phyloP scores from a whole-genome alignment of 495 filamentous ascomycete genomes.

The Hypoxylon crocopeplum region DNA sequence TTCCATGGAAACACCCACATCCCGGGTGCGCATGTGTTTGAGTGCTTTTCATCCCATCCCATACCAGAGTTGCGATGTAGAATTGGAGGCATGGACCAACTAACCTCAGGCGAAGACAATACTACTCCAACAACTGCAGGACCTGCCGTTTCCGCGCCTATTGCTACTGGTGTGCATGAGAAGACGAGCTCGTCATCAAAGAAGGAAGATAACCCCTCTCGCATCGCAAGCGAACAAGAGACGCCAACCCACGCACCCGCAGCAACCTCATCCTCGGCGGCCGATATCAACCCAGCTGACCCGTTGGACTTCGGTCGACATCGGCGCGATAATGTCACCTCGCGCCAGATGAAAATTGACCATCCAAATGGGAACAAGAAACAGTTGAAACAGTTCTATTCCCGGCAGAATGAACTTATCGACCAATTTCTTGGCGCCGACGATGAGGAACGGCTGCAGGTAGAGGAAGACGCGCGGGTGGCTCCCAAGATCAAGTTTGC shows the following conservation, averaged over 20 bases:
- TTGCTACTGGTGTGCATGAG: not conserved
- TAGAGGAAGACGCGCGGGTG: constrained; percentile 56
- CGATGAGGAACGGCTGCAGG: constrained; percentile 57
- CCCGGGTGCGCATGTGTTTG: constrained; percentile 25
- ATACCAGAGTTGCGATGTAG: constrained; percentile 6
- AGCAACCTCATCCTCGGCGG: constrained; percentile 26
- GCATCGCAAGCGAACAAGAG: constrained; percentile 10
- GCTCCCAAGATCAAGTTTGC: constrained; percentile 63
- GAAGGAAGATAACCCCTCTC: constrained; percentile 11
- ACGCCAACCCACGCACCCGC: constrained; percentile 1
- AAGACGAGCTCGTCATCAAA: constrained; percentile 12
- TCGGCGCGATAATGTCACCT: constrained; percentile 48
- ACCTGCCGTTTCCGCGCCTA: constrained; percentile 8
- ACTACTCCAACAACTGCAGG: constrained; percentile 16
- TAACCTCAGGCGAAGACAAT: constrained; percentile 28
- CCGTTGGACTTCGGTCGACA: constrained; percentile 51
- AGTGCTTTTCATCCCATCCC: constrained; percentile 7
- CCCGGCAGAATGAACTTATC: constrained; percentile 61
- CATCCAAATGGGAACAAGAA: constrained; percentile 53
- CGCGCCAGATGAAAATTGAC: constrained; percentile 51
- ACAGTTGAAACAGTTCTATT: constrained; percentile 61
- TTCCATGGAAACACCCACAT: constrained; percentile 29
- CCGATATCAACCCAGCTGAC: constrained; percentile 35
- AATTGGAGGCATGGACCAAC: constrained; percentile 8
- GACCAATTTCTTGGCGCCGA: constrained; percentile 60